Base-by-base conservation (phyloP, 2,329 filamentous ascomycete genomes). In the Fusarium torulosum region DNA sequence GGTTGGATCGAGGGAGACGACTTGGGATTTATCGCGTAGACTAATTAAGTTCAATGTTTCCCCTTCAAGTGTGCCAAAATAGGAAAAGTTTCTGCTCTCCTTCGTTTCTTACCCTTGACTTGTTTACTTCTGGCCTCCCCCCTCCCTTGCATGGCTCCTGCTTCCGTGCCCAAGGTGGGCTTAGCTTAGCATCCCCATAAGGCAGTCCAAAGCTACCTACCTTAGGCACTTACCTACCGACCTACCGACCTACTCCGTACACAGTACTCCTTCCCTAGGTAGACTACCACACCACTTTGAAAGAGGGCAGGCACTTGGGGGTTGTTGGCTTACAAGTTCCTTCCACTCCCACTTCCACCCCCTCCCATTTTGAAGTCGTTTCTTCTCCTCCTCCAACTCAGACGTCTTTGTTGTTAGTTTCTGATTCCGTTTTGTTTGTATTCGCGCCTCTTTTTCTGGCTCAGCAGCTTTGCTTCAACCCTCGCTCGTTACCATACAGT, bases 241-340 rank as follows among this genome's bases (percentile, higher is more conserved):
- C n/a, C n/a, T n/a, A n/a, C 29, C 27, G 27, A 29, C 27, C 10
- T 13, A 29, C 29, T 33, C 29, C 27, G 27, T 33, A 63, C 58
- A 52, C 43, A 59, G 58, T 57, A 53, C 27, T 29, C 27, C 27
- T 13, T 27, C 21, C 11, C 23, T 45, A n/a, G n/a, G n/a, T n/a
- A n/a, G n/a, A n/a, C n/a, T n/a, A 59, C 57, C 57, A 60, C 57
- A 59, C 41, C 43, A 62, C 41, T 25, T 27, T 25, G 21, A 46
- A 19, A 59, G 40, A 53, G 27, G 54, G 54, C 50, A 40, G 35
- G 33, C 13, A 29, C 40, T 63, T 49, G 59, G 17, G 57, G 14
- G 57, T 62, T 33, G 33, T n/a, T 63, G 60, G 59, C 60, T 65
- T 68, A 68, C 66, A 68, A 68, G 65, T 61, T 66, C 44, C 66